Percentiles rank a stretch among this genome's conserved stretches.
These are phyloP conservation scores for Pharus latifolius DNA, from an alignment of 176 grass and related monocot genomes.

Conservation along the genomic window DNA sequence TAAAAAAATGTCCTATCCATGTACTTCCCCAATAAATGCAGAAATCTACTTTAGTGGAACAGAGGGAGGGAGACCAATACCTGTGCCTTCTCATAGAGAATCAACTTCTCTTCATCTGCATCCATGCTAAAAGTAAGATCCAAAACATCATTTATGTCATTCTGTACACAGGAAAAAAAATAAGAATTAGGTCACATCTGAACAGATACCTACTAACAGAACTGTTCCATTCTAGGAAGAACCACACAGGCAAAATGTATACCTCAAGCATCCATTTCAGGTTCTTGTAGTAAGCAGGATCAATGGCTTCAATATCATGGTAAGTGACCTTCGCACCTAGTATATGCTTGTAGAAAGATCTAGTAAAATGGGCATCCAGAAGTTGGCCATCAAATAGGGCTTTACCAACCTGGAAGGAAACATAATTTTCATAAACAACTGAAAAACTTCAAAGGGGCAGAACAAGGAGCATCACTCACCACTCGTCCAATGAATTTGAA, in stretches of 20 bases:
- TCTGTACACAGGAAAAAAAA: constrained; percentile 42
- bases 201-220: no score
- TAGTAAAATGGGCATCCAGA: constrained; percentile 95
- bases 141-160: constrained; percentile 92
- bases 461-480: constrained; percentile 45
- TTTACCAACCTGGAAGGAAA: constrained; percentile 74
- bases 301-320: constrained; percentile 99
- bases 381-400: constrained; percentile 92
- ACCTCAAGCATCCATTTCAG: constrained; percentile 99
- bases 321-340: constrained; percentile 95
- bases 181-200: constrained; percentile 8
- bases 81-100: constrained; percentile 89
- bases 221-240: no score
- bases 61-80: not conserved
- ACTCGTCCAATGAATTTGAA: constrained; percentile 99
- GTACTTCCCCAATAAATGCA: no score
- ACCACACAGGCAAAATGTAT: no score
- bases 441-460: not conserved
- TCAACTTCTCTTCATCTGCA: constrained; percentile 94
- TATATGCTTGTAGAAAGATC: constrained; percentile 99
- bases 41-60: no score
- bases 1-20: no score
- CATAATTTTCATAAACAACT: constrained; percentile 2
- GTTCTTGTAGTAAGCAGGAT: constrained; percentile 96
- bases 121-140: constrained; percentile 97